Evolutionary conservation across 352 stramenopile genomes (phyloP).

Genomic region (Phytopythium litorale): DNA sequence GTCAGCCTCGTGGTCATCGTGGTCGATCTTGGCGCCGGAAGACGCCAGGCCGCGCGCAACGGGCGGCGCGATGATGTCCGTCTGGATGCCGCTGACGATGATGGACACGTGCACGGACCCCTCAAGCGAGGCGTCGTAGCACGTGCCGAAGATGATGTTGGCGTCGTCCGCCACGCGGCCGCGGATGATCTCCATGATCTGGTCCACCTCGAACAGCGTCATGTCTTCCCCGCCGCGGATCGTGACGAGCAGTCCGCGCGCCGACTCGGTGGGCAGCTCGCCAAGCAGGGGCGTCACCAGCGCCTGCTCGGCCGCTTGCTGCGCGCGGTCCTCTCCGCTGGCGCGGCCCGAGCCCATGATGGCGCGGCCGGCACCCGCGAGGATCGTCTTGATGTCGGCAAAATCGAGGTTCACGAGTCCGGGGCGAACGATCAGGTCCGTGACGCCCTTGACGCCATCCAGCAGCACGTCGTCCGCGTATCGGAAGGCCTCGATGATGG

Average conservation of each 20-base stretch:
- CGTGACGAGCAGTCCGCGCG: constrained; percentile 94
- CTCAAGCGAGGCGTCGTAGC: constrained; percentile 79
- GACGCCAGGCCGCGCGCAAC: constrained; percentile 46
- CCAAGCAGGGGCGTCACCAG: constrained; percentile 94
- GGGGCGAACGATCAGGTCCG: constrained; percentile 94
- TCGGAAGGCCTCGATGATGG: constrained; percentile 92
- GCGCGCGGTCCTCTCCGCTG: constrained; percentile 70
- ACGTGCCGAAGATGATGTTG: constrained; percentile 90
- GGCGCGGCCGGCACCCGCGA: constrained; percentile 91
- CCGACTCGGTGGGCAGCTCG: constrained; percentile 91
- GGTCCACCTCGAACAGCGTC: constrained; percentile 91
- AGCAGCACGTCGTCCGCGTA: constrained; percentile 95
- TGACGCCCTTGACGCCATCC: constrained; percentile 95
- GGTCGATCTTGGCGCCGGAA: constrained; percentile 23
- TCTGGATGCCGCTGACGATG: constrained; percentile 88
- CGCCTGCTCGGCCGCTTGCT: constrained; percentile 90
- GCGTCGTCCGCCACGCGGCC: constrained; percentile 71
- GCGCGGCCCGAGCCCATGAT: constrained; percentile 94
- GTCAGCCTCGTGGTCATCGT: constrained; percentile 20
- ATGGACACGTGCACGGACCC: constrained; percentile 85
- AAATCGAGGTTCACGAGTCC: constrained; percentile 98
- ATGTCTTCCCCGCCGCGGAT: constrained; percentile 93
- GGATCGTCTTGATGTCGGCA: constrained; percentile 95
- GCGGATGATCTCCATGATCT: constrained; percentile 88
- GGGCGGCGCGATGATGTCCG: constrained; percentile 74